Evolutionary conservation across 352 stramenopile species (phyloP).

Genomic region (Pythium graminicola): DNA sequence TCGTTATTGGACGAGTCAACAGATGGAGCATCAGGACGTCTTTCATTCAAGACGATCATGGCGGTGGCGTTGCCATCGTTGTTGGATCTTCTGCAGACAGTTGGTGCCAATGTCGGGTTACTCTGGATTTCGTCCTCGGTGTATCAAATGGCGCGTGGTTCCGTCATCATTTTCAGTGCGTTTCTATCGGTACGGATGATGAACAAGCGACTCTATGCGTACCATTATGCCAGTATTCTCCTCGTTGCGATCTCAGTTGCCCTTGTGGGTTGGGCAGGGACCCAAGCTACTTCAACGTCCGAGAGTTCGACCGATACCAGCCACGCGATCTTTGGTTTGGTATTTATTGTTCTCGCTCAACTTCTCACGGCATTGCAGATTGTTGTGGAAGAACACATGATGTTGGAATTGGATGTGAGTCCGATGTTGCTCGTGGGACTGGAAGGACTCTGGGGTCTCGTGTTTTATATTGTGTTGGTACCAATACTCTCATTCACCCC

Average conservation of each 20-base stretch:
- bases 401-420: constrained; percentile 72
- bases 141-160: constrained; percentile 88
- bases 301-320: constrained; percentile 16
- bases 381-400: constrained; percentile 87
- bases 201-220: constrained; percentile 70
- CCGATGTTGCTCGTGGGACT: constrained; percentile 84
- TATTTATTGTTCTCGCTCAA: constrained; percentile 74
- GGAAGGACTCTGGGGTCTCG: constrained; percentile 83
- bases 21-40: constrained; percentile 9
- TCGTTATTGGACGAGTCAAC: constrained; percentile 26
- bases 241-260: constrained; percentile 64
- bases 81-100: constrained; percentile 80
- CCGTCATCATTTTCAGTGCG: constrained; percentile 89
- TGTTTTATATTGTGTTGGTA: constrained; percentile 66
- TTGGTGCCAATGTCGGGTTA: constrained; percentile 81
- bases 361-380: constrained; percentile 84
- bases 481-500: constrained; percentile 64
- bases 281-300: background rate
- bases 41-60: constrained; percentile 48
- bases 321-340: constrained; percentile 63
- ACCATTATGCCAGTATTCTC: constrained; percentile 83
- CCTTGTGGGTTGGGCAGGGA: constrained; percentile 63
- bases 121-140: constrained; percentile 86
- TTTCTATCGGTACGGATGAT: constrained; percentile 82
- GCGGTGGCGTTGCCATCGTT: constrained; percentile 62